Evolutionary conservation across 169 alveolate genomes (phyloP).

Genomic region (Plasmodium sp.): DNA sequence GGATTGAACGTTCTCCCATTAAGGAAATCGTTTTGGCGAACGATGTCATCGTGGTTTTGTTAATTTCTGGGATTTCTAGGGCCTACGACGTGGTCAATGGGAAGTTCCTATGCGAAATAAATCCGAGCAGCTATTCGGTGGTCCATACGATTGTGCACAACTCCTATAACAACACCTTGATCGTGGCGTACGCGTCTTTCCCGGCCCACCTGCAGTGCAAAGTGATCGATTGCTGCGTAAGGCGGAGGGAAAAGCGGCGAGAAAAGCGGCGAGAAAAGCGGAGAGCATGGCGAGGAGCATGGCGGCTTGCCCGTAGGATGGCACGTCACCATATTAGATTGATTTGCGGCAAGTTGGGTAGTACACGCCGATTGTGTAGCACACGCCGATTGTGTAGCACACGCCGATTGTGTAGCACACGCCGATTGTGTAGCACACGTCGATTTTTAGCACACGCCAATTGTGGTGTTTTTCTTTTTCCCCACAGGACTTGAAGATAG

Average conservation of each 20-base stretch:
- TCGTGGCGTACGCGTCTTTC: slow-evolving; percentile 82
- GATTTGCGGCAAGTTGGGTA: not conserved
- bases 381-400: not conserved
- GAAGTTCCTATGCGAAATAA: slow-evolving; percentile 7
- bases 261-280: too few species aligned
- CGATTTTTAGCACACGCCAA: not conserved
- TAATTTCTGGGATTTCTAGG: slow-evolving; percentile 79
- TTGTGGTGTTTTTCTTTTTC: not conserved
- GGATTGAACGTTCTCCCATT: slow-evolving; percentile 75
- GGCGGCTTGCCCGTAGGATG: not conserved
- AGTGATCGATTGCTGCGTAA: slow-evolving; percentile 79
- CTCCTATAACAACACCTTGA: slow-evolving; percentile 79
- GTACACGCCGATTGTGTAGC: too few species aligned
- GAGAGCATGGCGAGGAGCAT: too few species aligned
- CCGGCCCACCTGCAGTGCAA: slow-evolving; percentile 86
- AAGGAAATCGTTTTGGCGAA: slow-evolving; percentile 81
- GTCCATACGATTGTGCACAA: slow-evolving; percentile 85
- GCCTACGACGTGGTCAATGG: slow-evolving; percentile 77
- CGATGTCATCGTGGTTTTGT: slow-evolving; percentile 80
- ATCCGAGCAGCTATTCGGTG: slow-evolving; percentile 60
- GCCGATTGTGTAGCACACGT: not conserved
- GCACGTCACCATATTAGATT: not conserved
- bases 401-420: not conserved
- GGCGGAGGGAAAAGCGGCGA: not conserved
- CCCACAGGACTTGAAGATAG: slow-evolving; percentile 32